These are phyloP conservation scores for Hirsutella thompsonii DNA, from an alignment of 2,329 filamentous ascomycete species.

Conservation along the genomic window DNA sequence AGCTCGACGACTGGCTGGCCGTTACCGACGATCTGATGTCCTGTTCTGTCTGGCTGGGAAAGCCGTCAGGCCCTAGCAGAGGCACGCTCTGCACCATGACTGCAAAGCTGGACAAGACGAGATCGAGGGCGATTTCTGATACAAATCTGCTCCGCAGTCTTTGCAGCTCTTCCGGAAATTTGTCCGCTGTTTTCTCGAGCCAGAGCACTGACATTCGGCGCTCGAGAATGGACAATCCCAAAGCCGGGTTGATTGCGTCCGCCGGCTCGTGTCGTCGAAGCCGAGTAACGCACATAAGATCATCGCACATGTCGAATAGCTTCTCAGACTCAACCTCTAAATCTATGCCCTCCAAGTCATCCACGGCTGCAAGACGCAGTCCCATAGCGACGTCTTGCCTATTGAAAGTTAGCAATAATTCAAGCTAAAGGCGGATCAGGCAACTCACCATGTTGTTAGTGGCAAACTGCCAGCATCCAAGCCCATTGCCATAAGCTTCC, in stretches of 20 bases:
- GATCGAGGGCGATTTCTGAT: slow-evolving; percentile 18
- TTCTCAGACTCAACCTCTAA: slow-evolving; percentile 16
- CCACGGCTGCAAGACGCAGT: slow-evolving; percentile 1
- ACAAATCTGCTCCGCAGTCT: slow-evolving; percentile 14
- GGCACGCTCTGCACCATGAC: slow-evolving; percentile 20
- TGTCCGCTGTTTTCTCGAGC: slow-evolving; percentile 14
- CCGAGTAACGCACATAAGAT: slow-evolving; percentile 16
- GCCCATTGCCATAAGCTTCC: slow-evolving; percentile 13
- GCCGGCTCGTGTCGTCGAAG: slow-evolving; percentile 12
- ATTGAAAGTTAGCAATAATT: not conserved
- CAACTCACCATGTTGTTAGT: slow-evolving; percentile 20
- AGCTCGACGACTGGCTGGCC: not conserved
- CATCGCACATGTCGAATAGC: slow-evolving; percentile 13
- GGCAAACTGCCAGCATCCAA: slow-evolving; percentile 12
- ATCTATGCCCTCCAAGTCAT: slow-evolving; percentile 7
- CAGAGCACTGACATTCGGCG: slow-evolving; percentile 17
- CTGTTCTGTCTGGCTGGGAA: slow-evolving; percentile 2
- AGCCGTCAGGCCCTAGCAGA: slow-evolving; percentile 12
- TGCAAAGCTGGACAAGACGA: slow-evolving; percentile 21
- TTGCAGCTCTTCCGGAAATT: slow-evolving; percentile 12
- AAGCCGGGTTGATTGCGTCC: slow-evolving; percentile 11
- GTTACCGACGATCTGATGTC: slow-evolving; percentile 2
- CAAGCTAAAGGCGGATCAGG: not conserved
- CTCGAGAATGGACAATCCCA: slow-evolving; percentile 15
- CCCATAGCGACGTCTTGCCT: slow-evolving; percentile 4